phyloP scores from a whole-genome alignment of 164 flowering plant genomes.

The Akebia trifoliata region DNA sequence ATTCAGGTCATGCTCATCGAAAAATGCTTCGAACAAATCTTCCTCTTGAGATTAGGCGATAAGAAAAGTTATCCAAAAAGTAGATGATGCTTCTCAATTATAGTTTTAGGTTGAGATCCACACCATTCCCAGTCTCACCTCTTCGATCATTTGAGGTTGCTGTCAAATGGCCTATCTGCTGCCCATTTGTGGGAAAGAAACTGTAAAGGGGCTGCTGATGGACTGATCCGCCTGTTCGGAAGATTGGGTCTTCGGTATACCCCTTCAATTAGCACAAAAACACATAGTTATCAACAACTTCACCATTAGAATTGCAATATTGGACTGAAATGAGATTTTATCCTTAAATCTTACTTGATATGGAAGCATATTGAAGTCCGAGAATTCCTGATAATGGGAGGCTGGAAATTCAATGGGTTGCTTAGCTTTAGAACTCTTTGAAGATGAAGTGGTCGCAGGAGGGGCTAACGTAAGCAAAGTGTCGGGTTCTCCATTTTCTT shows the following conservation, averaged over 20 bases:
- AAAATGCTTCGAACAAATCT: background rate
- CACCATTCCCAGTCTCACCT: background rate
- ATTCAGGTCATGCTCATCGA: background rate
- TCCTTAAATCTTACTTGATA: constrained; percentile 28
- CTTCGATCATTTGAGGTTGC: constrained; percentile 1
- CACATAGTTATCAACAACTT: background rate
- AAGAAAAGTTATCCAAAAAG: too few relatives aligned
- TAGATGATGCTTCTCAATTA: background rate
- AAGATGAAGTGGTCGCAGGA: constrained; percentile 22
- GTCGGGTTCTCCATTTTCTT: constrained; percentile 18
- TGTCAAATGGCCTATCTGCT: constrained; percentile 2
- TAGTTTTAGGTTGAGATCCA: constrained; percentile 17
- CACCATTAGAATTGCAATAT: background rate
- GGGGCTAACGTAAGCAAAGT: constrained; percentile 38
- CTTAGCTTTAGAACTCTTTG: constrained; percentile 22
- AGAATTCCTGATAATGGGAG: constrained; percentile 9
- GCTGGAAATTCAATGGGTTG: constrained; percentile 14
- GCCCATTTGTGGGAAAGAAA: constrained; percentile 15
- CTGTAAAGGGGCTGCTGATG: constrained; percentile 28
- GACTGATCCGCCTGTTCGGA: constrained; percentile 3
- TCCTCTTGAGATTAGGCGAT: too few relatives aligned
- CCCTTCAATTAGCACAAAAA: constrained; percentile 1
- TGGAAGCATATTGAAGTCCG: constrained; percentile 23
- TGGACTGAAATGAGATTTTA: background rate
- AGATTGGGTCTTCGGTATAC: constrained; percentile 7